phyloP scores from a whole-genome alignment of 1,284 basidiomycete genomes.

The Ceratobasidium sp. region DNA sequence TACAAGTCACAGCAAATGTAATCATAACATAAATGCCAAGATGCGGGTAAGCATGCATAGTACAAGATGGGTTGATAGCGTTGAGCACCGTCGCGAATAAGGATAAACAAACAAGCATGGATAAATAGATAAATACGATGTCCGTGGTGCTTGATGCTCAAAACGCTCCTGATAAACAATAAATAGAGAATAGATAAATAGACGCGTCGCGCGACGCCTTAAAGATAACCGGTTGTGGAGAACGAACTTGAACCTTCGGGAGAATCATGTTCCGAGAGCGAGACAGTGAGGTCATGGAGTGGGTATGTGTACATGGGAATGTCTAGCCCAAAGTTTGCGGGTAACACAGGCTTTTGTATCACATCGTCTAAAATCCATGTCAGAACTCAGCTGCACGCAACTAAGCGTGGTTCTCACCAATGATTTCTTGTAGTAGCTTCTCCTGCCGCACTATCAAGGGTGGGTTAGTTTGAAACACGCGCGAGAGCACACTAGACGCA shows the following conservation, averaged over 20 bases:
- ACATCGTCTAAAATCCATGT: constrained; percentile 30
- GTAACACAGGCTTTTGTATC: constrained; percentile 44
- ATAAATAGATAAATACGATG: constrained; percentile 38
- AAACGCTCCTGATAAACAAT: constrained; percentile 16
- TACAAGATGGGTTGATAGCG: constrained; percentile 32
- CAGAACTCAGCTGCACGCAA: neutral
- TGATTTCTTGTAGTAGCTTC: constrained; percentile 78
- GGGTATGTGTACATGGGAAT: constrained; percentile 45
- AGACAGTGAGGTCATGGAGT: constrained; percentile 36
- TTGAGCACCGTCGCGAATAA: constrained; percentile 43
- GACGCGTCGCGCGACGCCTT: constrained; percentile 17
- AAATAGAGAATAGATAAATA: constrained; percentile 42
- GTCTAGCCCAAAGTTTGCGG: constrained; percentile 43
- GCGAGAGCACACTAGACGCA: constrained; percentile 57
- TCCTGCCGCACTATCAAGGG: constrained; percentile 73
- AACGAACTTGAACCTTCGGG: constrained; percentile 43
- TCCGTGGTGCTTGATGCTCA: constrained; percentile 43
- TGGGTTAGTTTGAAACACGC: constrained; percentile 45
- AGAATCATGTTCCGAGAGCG: constrained; percentile 40
- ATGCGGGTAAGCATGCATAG: constrained; percentile 17
- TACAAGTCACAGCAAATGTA: constrained; percentile 4
- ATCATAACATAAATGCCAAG: constrained; percentile 32
- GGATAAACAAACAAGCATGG: constrained; percentile 17
- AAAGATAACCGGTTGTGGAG: constrained; percentile 35
- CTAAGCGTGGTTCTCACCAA: constrained; percentile 51